Evolutionary conservation across 1,139 yeast species (phyloP), one percentile per base, ranked within the genome.

Genomic region (Yamadazyma aaseri): DNA sequence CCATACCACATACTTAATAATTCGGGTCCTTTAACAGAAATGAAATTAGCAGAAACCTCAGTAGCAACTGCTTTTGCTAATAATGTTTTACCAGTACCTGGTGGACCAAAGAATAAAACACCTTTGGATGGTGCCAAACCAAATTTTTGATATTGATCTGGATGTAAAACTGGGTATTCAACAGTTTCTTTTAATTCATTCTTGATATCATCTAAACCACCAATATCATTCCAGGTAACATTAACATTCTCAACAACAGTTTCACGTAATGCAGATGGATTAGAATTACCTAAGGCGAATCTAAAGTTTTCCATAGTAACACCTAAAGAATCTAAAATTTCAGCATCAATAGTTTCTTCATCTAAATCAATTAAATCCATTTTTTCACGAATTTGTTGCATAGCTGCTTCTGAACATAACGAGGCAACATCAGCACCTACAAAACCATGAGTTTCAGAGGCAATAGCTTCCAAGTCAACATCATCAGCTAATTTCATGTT

Each of bases 291-390:
- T 40, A 94, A 77, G 5, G 99, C 98, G 56, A 92, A 92, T 70
- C 94, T 81, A 72, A 94, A 94, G 77, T 94, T 92, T 50, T 94
- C 98, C 97, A 90, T 92, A 22, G 98, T 90, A 41, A 94, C 98
- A 43, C 98, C 98, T 50, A 94, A 74, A 21, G 96, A 86, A 63
- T 92, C 96, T 58, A 94, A 79, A 23, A 92, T 84, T 70, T 94
- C 98, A 26, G 98, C 97, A 59, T 90, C 98, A 52, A 94, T 92
- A 49, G 95, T 94, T 47, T 94, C 98, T 65, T 92, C 97, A 47
- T 94, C 98, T 51, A 94, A 75, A 59, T 94, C 98, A 51, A 94
- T 94, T 49, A 92, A 75, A 58, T 94, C 98, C 97, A 92, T 90
- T 79, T 92, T 92, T 70, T 92, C 99, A 71, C 98, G 87, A 57